These are phyloP conservation scores for Ophiostoma australiae DNA, from an alignment of 2,329 filamentous ascomycete species.

Conservation along the genomic window DNA sequence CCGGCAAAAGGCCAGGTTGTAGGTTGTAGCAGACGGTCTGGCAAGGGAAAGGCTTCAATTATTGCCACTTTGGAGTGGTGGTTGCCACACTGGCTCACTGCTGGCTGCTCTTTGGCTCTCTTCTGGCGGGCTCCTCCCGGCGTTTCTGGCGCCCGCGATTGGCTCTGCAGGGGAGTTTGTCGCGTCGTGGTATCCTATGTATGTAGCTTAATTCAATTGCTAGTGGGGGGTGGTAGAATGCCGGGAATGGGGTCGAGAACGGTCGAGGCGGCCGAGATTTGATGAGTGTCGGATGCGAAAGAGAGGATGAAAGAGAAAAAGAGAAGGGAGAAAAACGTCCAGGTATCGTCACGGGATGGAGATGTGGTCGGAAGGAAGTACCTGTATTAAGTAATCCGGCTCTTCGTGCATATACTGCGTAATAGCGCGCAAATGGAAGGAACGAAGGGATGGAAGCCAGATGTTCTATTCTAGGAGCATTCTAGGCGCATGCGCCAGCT, in stretches of 20 bases:
- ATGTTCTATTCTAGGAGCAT: background rate
- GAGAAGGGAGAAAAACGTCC: background rate
- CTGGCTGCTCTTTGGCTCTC: background rate
- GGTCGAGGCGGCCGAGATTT: slow-evolving; percentile 6
- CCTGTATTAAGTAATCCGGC: background rate
- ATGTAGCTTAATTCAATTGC: background rate
- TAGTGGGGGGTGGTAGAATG: background rate
- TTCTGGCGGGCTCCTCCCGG: background rate
- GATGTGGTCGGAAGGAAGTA: background rate
- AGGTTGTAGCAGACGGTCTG: background rate
- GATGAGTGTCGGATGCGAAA: background rate
- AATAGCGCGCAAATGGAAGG: background rate
- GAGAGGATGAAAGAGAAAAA: background rate
- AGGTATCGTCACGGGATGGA: background rate
- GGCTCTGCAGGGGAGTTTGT: slow-evolving; percentile 24
- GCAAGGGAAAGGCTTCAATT: background rate
- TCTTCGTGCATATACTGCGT: background rate
- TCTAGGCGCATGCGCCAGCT: background rate
- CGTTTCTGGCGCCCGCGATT: slow-evolving; percentile 21
- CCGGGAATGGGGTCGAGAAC: background rate
- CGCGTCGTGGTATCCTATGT: slow-evolving; percentile 23
- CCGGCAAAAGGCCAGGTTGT: slow-evolving; percentile 20
- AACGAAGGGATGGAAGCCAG: background rate
- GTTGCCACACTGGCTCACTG: slow-evolving; percentile 16
- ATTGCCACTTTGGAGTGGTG: no score